Base-by-base conservation (phyloP, 2,329 filamentous ascomycete genomes). In the Macrophomina tecta region DNA sequence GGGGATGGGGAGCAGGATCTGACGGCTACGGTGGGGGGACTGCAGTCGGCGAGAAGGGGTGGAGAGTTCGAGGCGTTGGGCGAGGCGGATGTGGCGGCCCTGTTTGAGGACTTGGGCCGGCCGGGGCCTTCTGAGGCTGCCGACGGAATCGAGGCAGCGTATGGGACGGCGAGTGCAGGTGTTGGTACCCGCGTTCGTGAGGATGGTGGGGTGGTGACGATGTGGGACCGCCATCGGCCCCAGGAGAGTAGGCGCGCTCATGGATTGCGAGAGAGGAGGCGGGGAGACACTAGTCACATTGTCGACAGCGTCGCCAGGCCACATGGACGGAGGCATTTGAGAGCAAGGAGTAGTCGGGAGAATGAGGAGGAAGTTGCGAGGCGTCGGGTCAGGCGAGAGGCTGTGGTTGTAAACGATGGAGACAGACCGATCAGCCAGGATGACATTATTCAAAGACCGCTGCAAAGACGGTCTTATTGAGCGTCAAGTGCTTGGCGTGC, bases 391-490 rank as follows among this genome's bases (percentile, higher is more conserved):
- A 86, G 94, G 74, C 86, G 93, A 70, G 93, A 97, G 80, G 93
- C 93, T 4, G 94, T 97, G 87, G 93, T 97, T 23, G 82, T 97
- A 66, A 94, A 93, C 73, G 93, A 97, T 73, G 91, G 92, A n/a
- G 92, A 87, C 28, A 85, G 90, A 38, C 90, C 91, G 1, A 77
- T 97, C 52, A 88, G 86, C 4, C 86, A 88, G 69, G 87, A 88
- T 52, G 91, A 97, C 75, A 96, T 97, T 42, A 92, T 94, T 64
- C 90, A 95, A 76, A 67, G 76, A 42, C 64, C 64, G 9, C 45
- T 62, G 30, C 42, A 62, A 45, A 42, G 58, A 14, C 30, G 58
- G 45, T 62, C 58, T 3, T 62, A 62, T 49, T 62, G 52, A 55
- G 12, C 16, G 28, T 32, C 7, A 6, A 28, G 6, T 28, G 34